Percentiles rank a stretch among this genome's conserved stretches.
These are phyloP conservation scores for Paspalum vaginatum DNA, from an alignment of 176 grass and related monocot species.

Conservation along the genomic window DNA sequence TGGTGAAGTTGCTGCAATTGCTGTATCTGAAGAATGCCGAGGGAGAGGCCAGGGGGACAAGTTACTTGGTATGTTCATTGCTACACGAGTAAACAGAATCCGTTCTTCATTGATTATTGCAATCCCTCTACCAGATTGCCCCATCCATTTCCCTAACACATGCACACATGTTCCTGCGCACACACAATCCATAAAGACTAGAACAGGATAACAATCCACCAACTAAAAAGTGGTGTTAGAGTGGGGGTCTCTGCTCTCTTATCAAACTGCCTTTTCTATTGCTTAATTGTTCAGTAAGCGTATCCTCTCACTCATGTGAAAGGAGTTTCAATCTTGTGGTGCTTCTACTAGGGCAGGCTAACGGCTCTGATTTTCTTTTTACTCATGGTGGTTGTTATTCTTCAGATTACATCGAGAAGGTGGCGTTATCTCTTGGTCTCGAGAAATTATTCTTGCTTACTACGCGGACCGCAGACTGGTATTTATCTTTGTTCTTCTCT, in stretches of 20 bases:
- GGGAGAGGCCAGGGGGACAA: slow-evolving; percentile 88
- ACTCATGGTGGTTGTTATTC: slow-evolving; percentile 31
- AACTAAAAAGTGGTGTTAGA: not conserved
- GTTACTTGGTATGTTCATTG: slow-evolving; percentile 70
- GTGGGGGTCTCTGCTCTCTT: not conserved
- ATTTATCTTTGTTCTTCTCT: slow-evolving; percentile 42
- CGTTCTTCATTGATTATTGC: not conserved
- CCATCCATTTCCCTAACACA: not conserved
- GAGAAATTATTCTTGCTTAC: slow-evolving; percentile 91
- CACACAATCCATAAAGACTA: not conserved
- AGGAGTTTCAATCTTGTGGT: slow-evolving; percentile 1
- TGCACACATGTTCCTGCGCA: not conserved
- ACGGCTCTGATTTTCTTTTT: not conserved
- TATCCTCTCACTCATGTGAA: not conserved
- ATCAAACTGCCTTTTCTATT: no score
- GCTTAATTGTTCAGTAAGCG: not conserved
- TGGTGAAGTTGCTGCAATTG: slow-evolving; percentile 90
- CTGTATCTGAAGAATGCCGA: slow-evolving; percentile 91
- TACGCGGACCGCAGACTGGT: slow-evolving; percentile 88
- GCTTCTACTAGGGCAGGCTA: slow-evolving; percentile 22
- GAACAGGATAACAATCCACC: slow-evolving; percentile 14
- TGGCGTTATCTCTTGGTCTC: slow-evolving; percentile 68
- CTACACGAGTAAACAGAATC: slow-evolving; percentile 3
- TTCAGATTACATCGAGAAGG: slow-evolving; percentile 91
- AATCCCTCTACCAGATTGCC: not conserved